Evolutionary conservation across 2,329 filamentous ascomycete genomes (phyloP).

Genomic region (Fusarium anguioides): DNA sequence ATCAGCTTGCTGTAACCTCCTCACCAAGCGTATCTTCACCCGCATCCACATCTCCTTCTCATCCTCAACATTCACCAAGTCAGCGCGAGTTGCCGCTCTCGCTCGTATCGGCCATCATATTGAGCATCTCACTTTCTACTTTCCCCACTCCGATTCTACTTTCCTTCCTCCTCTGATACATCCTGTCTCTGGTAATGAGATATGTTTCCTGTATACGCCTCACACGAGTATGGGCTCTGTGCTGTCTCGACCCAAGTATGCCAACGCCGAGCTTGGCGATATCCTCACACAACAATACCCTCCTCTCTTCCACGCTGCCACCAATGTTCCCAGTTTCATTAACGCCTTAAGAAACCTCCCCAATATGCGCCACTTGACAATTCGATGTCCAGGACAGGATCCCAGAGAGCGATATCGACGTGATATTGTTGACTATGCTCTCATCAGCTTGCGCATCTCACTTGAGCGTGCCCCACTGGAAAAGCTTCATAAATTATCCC

Average conservation of each 20-base stretch:
- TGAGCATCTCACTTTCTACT: conserved; percentile 79
- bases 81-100: conserved; percentile 77
- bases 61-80: conserved; percentile 79
- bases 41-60: conserved; percentile 77
- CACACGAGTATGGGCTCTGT: conserved; percentile 73
- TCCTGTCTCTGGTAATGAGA: conserved; percentile 79
- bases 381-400: conserved; percentile 80
- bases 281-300: conserved; percentile 88
- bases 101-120: conserved; percentile 82
- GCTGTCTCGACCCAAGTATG: conserved; percentile 79
- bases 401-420: conserved; percentile 77
- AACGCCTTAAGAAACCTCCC: conserved; percentile 75
- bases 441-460: conserved; percentile 87
- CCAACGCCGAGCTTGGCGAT: conserved; percentile 80
- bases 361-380: conserved; percentile 77
- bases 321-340: conserved; percentile 87
- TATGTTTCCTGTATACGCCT: conserved; percentile 84
- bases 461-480: conserved; percentile 77
- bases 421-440: conserved; percentile 85
- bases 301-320: conserved; percentile 88
- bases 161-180: conserved; percentile 88
- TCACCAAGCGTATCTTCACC: conserved; percentile 76
- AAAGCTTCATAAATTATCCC: conserved; percentile 74
- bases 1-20: conserved; percentile 75
- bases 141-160: conserved; percentile 81